Percentiles rank a stretch among this genome's conserved stretches.
Conservation (phyloP, 257 asterid genomes). For the Capsicum baccatum region DNA sequence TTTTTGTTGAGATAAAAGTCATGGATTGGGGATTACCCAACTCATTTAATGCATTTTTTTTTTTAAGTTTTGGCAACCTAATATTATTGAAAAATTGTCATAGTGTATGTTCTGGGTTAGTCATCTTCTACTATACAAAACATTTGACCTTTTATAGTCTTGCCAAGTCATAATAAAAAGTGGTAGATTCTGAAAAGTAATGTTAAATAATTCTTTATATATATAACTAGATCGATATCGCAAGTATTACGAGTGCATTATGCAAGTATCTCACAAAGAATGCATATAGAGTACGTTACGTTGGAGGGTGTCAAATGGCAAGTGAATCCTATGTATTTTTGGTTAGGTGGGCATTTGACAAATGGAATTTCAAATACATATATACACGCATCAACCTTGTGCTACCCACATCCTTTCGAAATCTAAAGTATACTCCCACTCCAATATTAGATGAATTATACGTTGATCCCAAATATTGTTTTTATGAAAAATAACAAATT, state of each 20-base stretch:
- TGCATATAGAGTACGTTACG: background rate
- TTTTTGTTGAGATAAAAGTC: background rate
- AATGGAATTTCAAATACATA: conserved; percentile 1
- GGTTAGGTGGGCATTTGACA: background rate
- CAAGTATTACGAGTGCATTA: conserved; percentile 19
- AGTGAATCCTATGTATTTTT: background rate
- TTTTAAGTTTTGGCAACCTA: background rate
- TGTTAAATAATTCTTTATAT: background rate
- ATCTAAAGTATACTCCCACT: background rate
- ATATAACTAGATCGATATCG: background rate
- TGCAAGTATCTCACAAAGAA: background rate
- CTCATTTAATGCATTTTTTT: background rate
- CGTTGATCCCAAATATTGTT: background rate
- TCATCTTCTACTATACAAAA: background rate
- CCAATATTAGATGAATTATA: no score
- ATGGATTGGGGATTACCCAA: background rate
- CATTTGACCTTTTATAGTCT: background rate
- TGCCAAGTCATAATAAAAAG: background rate
- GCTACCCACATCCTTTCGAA: background rate
- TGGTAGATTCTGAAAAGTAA: background rate
- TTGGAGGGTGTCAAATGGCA: background rate
- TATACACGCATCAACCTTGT: conserved; percentile 15
- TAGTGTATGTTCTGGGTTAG: background rate
- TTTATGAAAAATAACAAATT: background rate
- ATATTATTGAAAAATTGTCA: background rate